A percentile compares a stretch with the other conserved stretches of the same genome.
Evolutionary conservation across 176 grass and related monocot genomes (phyloP).

Genomic region (Poa annua): DNA sequence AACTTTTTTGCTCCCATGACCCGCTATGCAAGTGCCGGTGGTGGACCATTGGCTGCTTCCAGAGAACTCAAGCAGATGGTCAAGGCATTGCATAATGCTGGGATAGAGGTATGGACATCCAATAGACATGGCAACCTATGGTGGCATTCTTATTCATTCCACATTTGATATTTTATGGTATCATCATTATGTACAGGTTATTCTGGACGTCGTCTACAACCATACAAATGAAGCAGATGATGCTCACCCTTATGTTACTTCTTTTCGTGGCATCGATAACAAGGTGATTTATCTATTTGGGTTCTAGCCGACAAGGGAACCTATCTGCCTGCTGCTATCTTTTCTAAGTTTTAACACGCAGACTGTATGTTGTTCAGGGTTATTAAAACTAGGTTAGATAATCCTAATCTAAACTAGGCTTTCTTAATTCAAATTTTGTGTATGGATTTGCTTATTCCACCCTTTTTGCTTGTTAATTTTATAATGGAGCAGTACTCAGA

Average conservation of each 20-base stretch:
- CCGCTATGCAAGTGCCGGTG: slow-evolving; percentile 95
- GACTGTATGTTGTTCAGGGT: neutral
- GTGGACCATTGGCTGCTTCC: slow-evolving; percentile 86
- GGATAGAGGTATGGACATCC: slow-evolving; percentile 72
- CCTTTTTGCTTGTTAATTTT: neutral
- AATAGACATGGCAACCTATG: slow-evolving; percentile 1
- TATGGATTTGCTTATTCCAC: slow-evolving; percentile 12
- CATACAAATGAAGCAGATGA: slow-evolving; percentile 98
- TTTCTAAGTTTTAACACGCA: neutral
- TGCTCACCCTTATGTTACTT: slow-evolving; percentile 77
- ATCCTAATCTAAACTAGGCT: neutral
- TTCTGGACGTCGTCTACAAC: slow-evolving; percentile 98
- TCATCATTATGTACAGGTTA: slow-evolving; percentile 62
- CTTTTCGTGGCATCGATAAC: slow-evolving; percentile 96
- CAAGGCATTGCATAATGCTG: slow-evolving; percentile 93
- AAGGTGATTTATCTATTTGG: slow-evolving; percentile 60
- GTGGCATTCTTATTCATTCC: neutral
- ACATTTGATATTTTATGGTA: neutral
- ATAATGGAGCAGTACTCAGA: neutral
- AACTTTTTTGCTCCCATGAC: slow-evolving; percentile 99
- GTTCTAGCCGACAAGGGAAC: neutral
- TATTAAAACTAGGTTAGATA: neutral
- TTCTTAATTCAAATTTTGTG: slow-evolving; percentile 1
- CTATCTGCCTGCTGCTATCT: slow-evolving; percentile 13
- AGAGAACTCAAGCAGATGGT: slow-evolving; percentile 94